Percentiles rank a stretch among this genome's conserved stretches.
These are phyloP conservation scores for Ramaria rubella DNA, from an alignment of 768 basidiomycete genomes.

Conservation along the genomic window DNA sequence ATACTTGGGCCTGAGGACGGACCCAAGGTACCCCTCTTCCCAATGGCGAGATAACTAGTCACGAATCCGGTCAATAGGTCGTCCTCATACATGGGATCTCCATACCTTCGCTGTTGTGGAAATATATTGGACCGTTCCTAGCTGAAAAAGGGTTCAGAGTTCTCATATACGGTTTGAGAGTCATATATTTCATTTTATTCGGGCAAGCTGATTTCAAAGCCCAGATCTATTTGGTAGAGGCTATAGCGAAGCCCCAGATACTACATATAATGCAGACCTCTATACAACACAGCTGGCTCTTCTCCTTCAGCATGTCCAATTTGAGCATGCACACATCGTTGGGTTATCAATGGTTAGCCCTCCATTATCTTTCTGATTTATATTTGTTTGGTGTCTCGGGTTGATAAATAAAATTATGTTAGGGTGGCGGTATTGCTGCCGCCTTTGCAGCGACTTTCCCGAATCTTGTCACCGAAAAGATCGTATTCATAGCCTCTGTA, in stretches of 20 bases:
- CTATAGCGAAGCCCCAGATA: slow-evolving; percentile 74
- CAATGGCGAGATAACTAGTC: neutral
- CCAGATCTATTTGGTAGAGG: slow-evolving; percentile 77
- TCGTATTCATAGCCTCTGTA: slow-evolving; percentile 61
- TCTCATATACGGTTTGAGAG: slow-evolving; percentile 58
- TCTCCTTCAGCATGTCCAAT: slow-evolving; percentile 70
- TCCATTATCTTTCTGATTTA: neutral
- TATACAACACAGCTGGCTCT: slow-evolving; percentile 77
- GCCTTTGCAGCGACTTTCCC: slow-evolving; percentile 70
- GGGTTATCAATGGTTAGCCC: slow-evolving; percentile 69
- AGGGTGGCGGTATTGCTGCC: slow-evolving; percentile 72
- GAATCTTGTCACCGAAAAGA: slow-evolving; percentile 55
- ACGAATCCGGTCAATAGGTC: slow-evolving; percentile 36
- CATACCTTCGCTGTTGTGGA: slow-evolving; percentile 72
- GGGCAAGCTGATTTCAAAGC: neutral
- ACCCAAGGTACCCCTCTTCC: slow-evolving; percentile 1
- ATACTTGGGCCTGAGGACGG: slow-evolving; percentile 64
- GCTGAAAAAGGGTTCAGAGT: slow-evolving; percentile 63
- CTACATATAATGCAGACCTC: slow-evolving; percentile 55
- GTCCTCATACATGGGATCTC: slow-evolving; percentile 75
- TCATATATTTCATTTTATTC: neutral
- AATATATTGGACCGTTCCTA: slow-evolving; percentile 61
- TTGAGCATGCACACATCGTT: slow-evolving; percentile 58
- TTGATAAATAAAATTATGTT: too few species aligned
- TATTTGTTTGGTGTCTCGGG: neutral